These are phyloP conservation scores for Discostella pseudostelligera DNA, from an alignment of 108 stramenopile genomes.

Conservation along the genomic window DNA sequence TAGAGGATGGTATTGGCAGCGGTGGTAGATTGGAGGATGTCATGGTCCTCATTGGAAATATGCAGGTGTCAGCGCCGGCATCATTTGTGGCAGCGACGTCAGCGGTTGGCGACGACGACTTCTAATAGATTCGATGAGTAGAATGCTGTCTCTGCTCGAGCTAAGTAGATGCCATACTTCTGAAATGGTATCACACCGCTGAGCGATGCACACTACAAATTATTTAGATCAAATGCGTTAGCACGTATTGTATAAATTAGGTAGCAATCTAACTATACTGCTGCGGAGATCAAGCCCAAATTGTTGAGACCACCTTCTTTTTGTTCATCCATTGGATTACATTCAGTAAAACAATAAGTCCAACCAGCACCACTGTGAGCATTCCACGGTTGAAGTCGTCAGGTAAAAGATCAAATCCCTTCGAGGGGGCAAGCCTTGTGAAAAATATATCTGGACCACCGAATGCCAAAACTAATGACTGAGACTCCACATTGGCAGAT, in stretches of 20 bases:
- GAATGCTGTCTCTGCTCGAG: too few species aligned
- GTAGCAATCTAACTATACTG: too few species aligned
- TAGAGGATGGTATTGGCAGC: slow-evolving; percentile 6
- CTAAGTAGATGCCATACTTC: too few species aligned
- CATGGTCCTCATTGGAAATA: slow-evolving; percentile 36
- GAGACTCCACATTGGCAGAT: slow-evolving; percentile 80
- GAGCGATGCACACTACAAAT: too few species aligned
- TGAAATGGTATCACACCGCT: too few species aligned
- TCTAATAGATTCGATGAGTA: too few species aligned
- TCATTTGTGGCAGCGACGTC: slow-evolving; percentile 13
- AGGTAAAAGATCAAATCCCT: slow-evolving; percentile 86
- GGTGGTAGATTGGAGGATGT: background rate
- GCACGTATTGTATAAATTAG: too few species aligned
- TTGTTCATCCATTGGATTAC: slow-evolving; percentile 55
- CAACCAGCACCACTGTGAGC: slow-evolving; percentile 61
- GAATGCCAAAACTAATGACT: slow-evolving; percentile 69
- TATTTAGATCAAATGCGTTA: too few species aligned
- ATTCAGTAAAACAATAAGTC: slow-evolving; percentile 52
- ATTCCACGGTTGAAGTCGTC: slow-evolving; percentile 77
- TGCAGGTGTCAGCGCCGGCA: slow-evolving; percentile 21
- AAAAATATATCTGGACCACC: slow-evolving; percentile 90
- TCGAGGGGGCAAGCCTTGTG: slow-evolving; percentile 75
- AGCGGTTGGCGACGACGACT: background rate
- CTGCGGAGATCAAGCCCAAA: slow-evolving; percentile 26
- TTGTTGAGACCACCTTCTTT: slow-evolving; percentile 50